A percentile compares a stretch with the other conserved stretches of the same genome.
Conservation (phyloP, 495 filamentous ascomycete species). For the Neurospora sp. region DNA sequence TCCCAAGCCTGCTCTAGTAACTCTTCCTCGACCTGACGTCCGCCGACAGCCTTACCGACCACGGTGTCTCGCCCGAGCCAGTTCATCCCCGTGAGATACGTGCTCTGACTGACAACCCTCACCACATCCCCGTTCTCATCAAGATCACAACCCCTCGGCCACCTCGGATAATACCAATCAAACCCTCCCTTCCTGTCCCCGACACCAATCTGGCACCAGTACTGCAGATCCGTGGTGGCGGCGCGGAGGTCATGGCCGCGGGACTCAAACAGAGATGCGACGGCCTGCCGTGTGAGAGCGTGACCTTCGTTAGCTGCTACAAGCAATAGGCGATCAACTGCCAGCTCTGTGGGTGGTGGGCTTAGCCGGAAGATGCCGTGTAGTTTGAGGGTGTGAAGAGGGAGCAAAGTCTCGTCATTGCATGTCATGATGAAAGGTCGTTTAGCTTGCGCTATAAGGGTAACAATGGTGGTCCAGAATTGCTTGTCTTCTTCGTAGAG, state of each 20-base stretch:
- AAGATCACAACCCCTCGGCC: constrained; percentile 58
- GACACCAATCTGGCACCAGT: constrained; percentile 93
- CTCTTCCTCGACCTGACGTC: constrained; percentile 37
- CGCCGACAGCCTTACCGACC: constrained; percentile 6
- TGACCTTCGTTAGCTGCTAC: constrained; percentile 90
- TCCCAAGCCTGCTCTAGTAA: constrained; percentile 44
- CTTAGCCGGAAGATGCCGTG: constrained; percentile 83
- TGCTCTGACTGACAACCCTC: constrained; percentile 74
- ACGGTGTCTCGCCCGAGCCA: constrained; percentile 52
- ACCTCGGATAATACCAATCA: constrained; percentile 78
- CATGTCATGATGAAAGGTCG: constrained; percentile 92
- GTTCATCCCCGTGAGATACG: constrained; percentile 71
- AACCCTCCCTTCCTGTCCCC: constrained; percentile 82
- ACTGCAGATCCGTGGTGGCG: constrained; percentile 78
- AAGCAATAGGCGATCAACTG: constrained; percentile 70
- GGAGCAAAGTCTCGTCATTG: constrained; percentile 73
- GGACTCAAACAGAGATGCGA: constrained; percentile 58
- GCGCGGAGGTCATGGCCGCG: constrained; percentile 65
- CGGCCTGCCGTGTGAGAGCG: constrained; percentile 54
- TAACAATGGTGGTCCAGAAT: constrained; percentile 79
- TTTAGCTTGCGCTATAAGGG: constrained; percentile 71
- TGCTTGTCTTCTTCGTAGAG: constrained; percentile 91
- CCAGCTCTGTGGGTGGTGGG: constrained; percentile 55
- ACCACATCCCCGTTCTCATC: constrained; percentile 54
- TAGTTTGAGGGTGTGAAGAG: constrained; percentile 56